phyloP scores from a whole-genome alignment of 768 basidiomycete genomes.

The Boletus subparvulus region DNA sequence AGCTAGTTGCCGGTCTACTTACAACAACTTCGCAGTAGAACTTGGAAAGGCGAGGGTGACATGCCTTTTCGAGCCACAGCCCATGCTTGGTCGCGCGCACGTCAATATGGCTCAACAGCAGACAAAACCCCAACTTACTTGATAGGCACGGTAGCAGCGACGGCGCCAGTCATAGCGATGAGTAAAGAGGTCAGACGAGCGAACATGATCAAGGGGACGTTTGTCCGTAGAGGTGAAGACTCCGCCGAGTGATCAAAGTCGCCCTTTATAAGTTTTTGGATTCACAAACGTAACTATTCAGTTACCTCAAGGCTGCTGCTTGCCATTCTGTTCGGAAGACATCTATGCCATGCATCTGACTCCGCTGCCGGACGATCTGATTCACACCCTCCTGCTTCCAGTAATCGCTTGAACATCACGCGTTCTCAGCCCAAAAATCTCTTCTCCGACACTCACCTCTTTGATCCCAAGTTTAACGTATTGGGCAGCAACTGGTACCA shows the following conservation, averaged over 20 bases:
- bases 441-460: conserved; percentile 22
- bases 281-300: too few relatives aligned
- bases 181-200: not conserved
- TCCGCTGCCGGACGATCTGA: conserved; percentile 4
- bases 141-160: not conserved
- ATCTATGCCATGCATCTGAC: conserved; percentile 10
- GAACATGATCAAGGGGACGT: conserved; percentile 3
- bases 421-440: conserved; percentile 22
- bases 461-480: conserved; percentile 36
- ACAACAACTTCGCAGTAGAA: too few relatives aligned
- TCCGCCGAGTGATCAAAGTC: not conserved
- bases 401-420: conserved; percentile 7
- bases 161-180: not conserved
- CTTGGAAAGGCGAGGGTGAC: too few relatives aligned
- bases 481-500: conserved; percentile 31
- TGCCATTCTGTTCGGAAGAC: too few relatives aligned
- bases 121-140: not conserved
- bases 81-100: too few relatives aligned
- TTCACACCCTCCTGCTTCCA: conserved; percentile 1
- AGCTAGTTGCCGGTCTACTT: too few relatives aligned
- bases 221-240: not conserved
- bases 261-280: not conserved
- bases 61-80: too few relatives aligned
- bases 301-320: too few relatives aligned
- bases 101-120: too few relatives aligned